Evolutionary conservation across 2,329 filamentous ascomycete genomes (phyloP).

Genomic region (Fusarium albidum): DNA sequence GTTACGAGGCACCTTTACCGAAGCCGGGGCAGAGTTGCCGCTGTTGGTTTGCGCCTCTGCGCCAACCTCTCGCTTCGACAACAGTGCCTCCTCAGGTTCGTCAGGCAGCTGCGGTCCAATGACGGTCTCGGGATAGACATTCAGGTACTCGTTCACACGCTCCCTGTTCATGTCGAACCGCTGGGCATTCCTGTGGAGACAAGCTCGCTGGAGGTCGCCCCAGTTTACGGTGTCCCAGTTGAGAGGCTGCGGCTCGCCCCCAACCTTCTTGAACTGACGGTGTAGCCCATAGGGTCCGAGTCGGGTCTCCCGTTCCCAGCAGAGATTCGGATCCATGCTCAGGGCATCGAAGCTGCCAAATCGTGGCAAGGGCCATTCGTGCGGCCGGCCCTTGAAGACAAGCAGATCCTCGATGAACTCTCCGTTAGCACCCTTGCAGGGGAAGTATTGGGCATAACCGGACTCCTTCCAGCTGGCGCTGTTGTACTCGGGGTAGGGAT

Average conservation of each 20-base stretch:
- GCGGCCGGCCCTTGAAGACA: slow-evolving; percentile 69
- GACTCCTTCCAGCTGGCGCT: slow-evolving; percentile 64
- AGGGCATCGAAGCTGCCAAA: slow-evolving; percentile 70
- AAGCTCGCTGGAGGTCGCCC: slow-evolving; percentile 74
- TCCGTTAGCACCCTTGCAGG: slow-evolving; percentile 72
- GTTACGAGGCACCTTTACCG: background rate
- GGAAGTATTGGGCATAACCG: slow-evolving; percentile 65
- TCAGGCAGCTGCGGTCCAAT: slow-evolving; percentile 23
- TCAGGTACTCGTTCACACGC: slow-evolving; percentile 53
- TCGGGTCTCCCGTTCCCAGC: slow-evolving; percentile 74
- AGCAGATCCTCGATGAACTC: slow-evolving; percentile 67
- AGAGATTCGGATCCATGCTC: slow-evolving; percentile 68
- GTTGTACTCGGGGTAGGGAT: slow-evolving; percentile 78
- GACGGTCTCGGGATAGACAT: slow-evolving; percentile 50
- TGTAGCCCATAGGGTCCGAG: slow-evolving; percentile 71
- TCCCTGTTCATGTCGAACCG: slow-evolving; percentile 62
- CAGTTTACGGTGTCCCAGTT: slow-evolving; percentile 74
- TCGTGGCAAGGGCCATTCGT: slow-evolving; percentile 65
- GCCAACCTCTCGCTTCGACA: slow-evolving; percentile 17
- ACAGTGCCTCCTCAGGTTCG: slow-evolving; percentile 11
- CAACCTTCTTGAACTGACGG: slow-evolving; percentile 56
- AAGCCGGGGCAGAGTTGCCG: background rate
- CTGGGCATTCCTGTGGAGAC: slow-evolving; percentile 70
- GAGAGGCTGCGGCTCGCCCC: slow-evolving; percentile 47
- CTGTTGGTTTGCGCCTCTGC: background rate